A percentile compares a stretch with the other conserved stretches of the same genome.
These are phyloP conservation scores for Dissophora globulifera DNA, from an alignment of 192 early-diverging fungal species.

Conservation along the genomic window DNA sequence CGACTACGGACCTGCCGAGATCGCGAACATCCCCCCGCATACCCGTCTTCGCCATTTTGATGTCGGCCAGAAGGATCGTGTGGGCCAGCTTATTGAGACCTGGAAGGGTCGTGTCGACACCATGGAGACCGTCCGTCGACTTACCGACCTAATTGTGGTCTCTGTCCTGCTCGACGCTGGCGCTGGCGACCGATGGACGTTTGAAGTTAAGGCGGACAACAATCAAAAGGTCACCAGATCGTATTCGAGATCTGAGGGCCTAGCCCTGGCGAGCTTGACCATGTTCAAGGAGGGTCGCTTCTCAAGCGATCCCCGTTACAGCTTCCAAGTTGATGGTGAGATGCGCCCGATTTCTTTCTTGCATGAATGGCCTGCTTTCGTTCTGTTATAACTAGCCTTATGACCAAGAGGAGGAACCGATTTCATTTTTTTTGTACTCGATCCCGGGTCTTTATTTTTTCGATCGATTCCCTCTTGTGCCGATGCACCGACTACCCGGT, in stretches of 20 bases:
- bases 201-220: constrained; percentile 58
- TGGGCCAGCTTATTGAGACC: constrained; percentile 57
- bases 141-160: constrained; percentile 88
- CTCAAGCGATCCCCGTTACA: constrained; percentile 64
- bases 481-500: no score
- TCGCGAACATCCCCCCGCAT: constrained; percentile 83
- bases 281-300: constrained; percentile 87
- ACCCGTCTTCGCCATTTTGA: constrained; percentile 91
- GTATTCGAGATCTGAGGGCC: constrained; percentile 82
- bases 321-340: constrained; percentile 81
- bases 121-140: constrained; percentile 70
- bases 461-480: no score
- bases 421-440: no score
- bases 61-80: constrained; percentile 57
- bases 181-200: constrained; percentile 86
- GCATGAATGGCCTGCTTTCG: background rate
- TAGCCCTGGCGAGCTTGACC: constrained; percentile 85
- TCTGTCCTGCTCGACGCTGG: constrained; percentile 95
- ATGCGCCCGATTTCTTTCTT: background rate
- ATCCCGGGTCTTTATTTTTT: no score
- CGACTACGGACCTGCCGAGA: constrained; percentile 65
- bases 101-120: constrained; percentile 55
- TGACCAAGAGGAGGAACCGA: no score
- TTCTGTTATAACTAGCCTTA: no score
- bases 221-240: constrained; percentile 51